A percentile compares a stretch with the other conserved stretches of the same genome.
Evolutionary conservation across 805 yeast genomes (phyloP).

Genomic region (Candida insectalens): DNA sequence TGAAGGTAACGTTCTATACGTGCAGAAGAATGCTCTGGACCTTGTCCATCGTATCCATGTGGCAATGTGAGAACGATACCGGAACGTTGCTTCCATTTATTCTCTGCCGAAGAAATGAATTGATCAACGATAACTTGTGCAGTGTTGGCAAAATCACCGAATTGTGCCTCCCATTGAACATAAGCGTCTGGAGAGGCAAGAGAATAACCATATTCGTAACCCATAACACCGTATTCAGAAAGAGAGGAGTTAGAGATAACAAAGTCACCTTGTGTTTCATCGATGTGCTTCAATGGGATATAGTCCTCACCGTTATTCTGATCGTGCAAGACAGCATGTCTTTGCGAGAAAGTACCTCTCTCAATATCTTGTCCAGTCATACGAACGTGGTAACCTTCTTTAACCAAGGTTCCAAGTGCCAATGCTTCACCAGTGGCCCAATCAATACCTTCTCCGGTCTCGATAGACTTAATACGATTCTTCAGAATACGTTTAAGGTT

Average conservation of each 20-base stretch:
- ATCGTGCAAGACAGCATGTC: slow-evolving; percentile 97
- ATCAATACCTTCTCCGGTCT: slow-evolving; percentile 88
- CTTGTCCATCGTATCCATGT: slow-evolving; percentile 99
- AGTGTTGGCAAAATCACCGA: slow-evolving; percentile 99
- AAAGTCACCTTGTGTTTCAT: slow-evolving; percentile 77
- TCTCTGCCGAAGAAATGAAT: slow-evolving; percentile 93
- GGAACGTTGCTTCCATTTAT: slow-evolving; percentile 98
- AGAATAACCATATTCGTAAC: slow-evolving; percentile 98
- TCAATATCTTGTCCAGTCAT: slow-evolving; percentile 99
- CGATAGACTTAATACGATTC: slow-evolving; percentile 73
- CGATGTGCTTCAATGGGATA: slow-evolving; percentile 76
- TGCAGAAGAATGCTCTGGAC: slow-evolving; percentile 99
- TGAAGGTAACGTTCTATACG: slow-evolving; percentile 95
- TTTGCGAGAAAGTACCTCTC: slow-evolving; percentile 99
- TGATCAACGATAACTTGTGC: slow-evolving; percentile 97
- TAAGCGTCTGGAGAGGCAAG: slow-evolving; percentile 94
- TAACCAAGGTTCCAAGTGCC: slow-evolving; percentile 85
- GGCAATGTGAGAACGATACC: slow-evolving; percentile 94
- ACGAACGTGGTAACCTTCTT: slow-evolving; percentile 95
- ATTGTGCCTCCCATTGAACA: slow-evolving; percentile 99
- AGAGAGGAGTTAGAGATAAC: slow-evolving; percentile 89
- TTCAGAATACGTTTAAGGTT: slow-evolving; percentile 91
- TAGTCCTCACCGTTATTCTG: slow-evolving; percentile 76
- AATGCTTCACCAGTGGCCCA: slow-evolving; percentile 99
- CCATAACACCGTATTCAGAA: slow-evolving; percentile 98